Percentiles rank a stretch among this genome's conserved stretches.
phyloP scores from a whole-genome alignment of 1,284 basidiomycete genomes.

The Papiliotrema nemorosa region DNA sequence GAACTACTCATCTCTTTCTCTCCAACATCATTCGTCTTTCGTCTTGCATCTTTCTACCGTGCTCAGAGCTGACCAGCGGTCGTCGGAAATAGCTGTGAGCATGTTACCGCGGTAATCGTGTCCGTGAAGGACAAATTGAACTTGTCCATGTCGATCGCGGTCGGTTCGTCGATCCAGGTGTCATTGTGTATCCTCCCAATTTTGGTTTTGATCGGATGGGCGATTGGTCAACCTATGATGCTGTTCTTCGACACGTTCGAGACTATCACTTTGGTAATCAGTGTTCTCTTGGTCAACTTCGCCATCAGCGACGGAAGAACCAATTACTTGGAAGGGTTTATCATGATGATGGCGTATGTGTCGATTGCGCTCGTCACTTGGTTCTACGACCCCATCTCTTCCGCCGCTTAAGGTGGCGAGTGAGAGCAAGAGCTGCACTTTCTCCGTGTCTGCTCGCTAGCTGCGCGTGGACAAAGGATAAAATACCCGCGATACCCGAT shows the following conservation, averaged over 20 bases:
- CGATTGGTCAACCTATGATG: conserved; percentile 52
- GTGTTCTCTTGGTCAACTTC: conserved; percentile 74
- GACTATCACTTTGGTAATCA: conserved; percentile 53
- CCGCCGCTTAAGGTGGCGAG: no score
- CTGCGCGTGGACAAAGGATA: no score
- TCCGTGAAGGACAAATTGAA: conserved; percentile 63
- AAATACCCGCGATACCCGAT: no score
- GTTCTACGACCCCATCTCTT: conserved; percentile 8
- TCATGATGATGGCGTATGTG: conserved; percentile 54
- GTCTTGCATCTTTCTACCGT: conserved; percentile 50
- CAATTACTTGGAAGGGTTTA: conserved; percentile 67
- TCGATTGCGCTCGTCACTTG: conserved; percentile 46
- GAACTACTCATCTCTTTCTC: neutral
- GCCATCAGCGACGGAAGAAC: conserved; percentile 78
- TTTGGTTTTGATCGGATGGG: conserved; percentile 55
- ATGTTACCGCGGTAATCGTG: conserved; percentile 78
- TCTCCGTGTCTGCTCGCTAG: no score
- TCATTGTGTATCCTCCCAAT: conserved; percentile 78
- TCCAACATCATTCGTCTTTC: neutral
- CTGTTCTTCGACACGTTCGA: conserved; percentile 49
- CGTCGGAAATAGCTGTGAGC: conserved; percentile 78
- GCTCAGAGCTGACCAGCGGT: conserved; percentile 44
- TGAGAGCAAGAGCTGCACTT: no score
- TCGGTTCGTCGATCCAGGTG: conserved; percentile 86
- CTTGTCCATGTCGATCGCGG: conserved; percentile 65